Evolutionary conservation across 441 rosid species (phyloP).

Genomic region (Monsonia emarginata): DNA sequence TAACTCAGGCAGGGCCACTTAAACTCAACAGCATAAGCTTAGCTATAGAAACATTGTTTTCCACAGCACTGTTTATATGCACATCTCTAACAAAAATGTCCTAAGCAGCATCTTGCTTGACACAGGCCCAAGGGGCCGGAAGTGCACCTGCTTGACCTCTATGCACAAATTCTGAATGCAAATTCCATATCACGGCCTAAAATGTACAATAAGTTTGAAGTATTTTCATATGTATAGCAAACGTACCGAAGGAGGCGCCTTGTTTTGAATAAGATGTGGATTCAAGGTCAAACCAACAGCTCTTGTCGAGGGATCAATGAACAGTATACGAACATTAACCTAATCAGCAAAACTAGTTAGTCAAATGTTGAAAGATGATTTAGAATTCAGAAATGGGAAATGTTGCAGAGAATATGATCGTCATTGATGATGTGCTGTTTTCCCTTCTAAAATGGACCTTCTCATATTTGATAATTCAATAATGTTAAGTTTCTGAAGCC

Average conservation of each 20-base stretch:
- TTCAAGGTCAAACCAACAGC: conserved; percentile 93
- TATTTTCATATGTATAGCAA: not conserved
- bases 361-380: not conserved
- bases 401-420: not conserved
- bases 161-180: not conserved
- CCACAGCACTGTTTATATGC: not conserved
- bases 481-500: not conserved
- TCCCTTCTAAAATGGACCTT: not conserved
- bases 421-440: not conserved
- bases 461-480: not conserved
- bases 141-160: not conserved
- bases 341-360: conserved; percentile 27
- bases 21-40: not conserved
- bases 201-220: conserved; percentile 7
- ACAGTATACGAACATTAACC: conserved; percentile 88
- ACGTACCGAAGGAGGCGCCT: conserved; percentile 71
- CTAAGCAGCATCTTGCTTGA: not conserved
- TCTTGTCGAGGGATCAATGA: conserved; percentile 84
- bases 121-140: not conserved
- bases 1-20: not conserved
- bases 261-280: conserved; percentile 66
- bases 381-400: not conserved
- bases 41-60: not conserved
- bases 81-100: not conserved
- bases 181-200: conserved; percentile 11